Base-by-base conservation (phyloP, 2,329 filamentous ascomycete genomes). In the Microdochium trichocladiopsis region DNA sequence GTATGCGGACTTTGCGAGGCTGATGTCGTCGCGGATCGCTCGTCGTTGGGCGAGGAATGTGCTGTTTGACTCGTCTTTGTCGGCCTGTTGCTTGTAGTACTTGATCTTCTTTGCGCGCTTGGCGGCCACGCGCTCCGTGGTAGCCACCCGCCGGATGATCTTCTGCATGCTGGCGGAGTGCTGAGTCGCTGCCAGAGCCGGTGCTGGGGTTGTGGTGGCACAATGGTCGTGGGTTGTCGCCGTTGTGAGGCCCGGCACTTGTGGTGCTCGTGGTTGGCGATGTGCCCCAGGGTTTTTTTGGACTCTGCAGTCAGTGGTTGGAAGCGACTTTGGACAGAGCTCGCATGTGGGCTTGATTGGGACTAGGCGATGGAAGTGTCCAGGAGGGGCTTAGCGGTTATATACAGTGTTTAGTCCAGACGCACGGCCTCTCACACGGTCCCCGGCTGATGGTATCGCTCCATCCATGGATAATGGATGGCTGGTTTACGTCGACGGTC, bases 1-100 rank as follows among this genome's bases (percentile, higher is more conserved):
- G 51, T 87, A 80, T 49, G 78, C 75, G 57, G 73, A 65, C 51
- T 81, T 78, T 45, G 81, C 82, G 16, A 65, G 62, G 56, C 72
- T 70, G 55, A 78, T 61, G 57, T 69, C 54, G 50, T 59, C 49
- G 57, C 57, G 54, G 56, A 66, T 54, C 60, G 63, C 50, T 45
- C 56, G 49, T 52, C 65, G 53, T 59, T 68, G 56, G 33, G 70
- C 62, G 24, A 62, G 45, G 37, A 43, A 36, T 4, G 55, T 50
- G 37, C 51, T 55, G 49, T 25, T 58, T 53, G 47, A 47, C 28
- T 52, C 58, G 51, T 57, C 58, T 55, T 53, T 63, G 54, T 64
- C 56, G 43, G 60, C 58, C 11, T 62, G 60, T 23, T 63, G 60
- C 56, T 63, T 66, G 23, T 55, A 54, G 53, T 64, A 67, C 50